Evolutionary conservation across 2,329 filamentous ascomycete species (phyloP).

Genomic region (Alternaria brassicae): DNA sequence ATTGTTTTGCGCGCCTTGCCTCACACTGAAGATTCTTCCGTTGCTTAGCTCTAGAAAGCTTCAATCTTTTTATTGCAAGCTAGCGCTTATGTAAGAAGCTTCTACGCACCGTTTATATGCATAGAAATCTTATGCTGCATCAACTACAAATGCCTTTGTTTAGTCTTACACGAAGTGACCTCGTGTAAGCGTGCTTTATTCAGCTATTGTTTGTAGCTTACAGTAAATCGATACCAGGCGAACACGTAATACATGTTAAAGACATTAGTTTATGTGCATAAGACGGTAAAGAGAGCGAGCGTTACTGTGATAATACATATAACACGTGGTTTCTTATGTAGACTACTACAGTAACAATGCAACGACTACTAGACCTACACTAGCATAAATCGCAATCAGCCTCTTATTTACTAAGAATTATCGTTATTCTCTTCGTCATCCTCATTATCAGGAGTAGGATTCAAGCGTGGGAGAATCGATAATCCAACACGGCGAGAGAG

Average conservation of each 20-base stretch:
- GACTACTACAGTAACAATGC: background rate
- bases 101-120: background rate
- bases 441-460: slow-evolving; percentile 1
- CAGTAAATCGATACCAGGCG: background rate
- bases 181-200: background rate
- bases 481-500: background rate
- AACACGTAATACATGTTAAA: background rate
- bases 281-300: slow-evolving; percentile 6
- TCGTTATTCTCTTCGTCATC: slow-evolving; percentile 12
- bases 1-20: background rate
- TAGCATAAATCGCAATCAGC: background rate
- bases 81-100: background rate
- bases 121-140: background rate
- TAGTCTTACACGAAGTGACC: background rate
- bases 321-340: background rate
- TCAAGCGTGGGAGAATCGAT: slow-evolving; percentile 13
- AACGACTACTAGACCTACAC: background rate
- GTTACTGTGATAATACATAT: background rate
- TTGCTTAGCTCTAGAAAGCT: background rate
- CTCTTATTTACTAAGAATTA: background rate
- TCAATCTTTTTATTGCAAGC: background rate
- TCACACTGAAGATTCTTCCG: background rate
- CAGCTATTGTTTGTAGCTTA: background rate
- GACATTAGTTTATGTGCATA: background rate
- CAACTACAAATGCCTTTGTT: background rate